Base-by-base conservation (phyloP, 2,329 filamentous ascomycete genomes). In the Epicoccum nigrum region DNA sequence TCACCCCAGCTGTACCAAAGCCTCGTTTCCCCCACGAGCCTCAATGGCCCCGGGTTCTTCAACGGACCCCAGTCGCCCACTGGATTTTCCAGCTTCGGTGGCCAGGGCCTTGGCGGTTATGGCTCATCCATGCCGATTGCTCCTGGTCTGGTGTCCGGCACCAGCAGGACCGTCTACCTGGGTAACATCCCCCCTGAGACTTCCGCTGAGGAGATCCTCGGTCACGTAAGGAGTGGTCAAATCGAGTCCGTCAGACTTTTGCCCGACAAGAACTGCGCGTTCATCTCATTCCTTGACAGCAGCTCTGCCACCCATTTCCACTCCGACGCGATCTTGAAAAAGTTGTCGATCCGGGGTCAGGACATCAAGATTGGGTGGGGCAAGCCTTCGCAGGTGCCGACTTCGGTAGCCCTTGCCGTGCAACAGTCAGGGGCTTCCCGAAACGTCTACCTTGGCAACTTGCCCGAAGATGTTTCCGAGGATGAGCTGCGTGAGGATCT, bases 351-450 rank as follows among this genome's bases (percentile, higher is more conserved):
- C 79, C 92, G 96, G 77, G 93, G 93, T 20, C 94, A 97, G 79
- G 94, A 99, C 74, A 97, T 99, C 81, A 99, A 99, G 82, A 92
- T 99, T 67, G 94, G 94, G 57, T 99, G 94, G 94, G 94, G 94
- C 58, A 99, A 99, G 78, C 93, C 94, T 25, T 97, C 94, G 3
- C 93, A 96, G 76, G 94, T 99, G 1, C 94, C 94, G 3, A 97
- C 93, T 2, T 97, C 94, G 2, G 94, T 99, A 38, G 92, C 92
- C n/a, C 81, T 97, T 51, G 93, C 94, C 38, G 94, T 97, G 25
- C 94, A 99, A 78, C 94, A 99, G 76, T 97, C 92, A 11, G 92
- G 92, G 44, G 94, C 94, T 23, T 99, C 94, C 15, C 86, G 94
- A 59, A 99, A 99, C 70, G 94, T 99, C 27, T 99, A 99, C 71